Percentiles rank a stretch among this genome's conserved stretches.
Evolutionary conservation across 176 grass and related monocot genomes (phyloP).

Genomic region (Aegilops umbellulata): DNA sequence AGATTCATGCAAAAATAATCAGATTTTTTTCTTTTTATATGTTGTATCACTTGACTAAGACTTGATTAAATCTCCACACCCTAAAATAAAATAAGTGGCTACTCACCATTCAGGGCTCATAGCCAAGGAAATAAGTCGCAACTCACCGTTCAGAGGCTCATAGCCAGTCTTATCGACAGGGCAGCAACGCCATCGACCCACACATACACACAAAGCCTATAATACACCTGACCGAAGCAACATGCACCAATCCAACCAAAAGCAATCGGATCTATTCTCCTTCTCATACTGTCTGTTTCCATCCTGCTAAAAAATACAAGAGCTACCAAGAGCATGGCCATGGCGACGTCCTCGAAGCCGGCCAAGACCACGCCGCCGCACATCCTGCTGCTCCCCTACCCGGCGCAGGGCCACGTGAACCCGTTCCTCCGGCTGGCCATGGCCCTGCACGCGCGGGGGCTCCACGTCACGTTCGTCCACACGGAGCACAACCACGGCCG

Average conservation of each 20-base stretch:
- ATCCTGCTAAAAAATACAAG: neutral
- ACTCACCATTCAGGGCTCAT: too few relatives aligned
- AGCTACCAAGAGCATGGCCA: neutral
- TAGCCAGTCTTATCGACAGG: neutral
- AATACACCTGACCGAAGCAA: neutral
- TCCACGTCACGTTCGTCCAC: slow-evolving; percentile 73
- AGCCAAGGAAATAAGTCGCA: too few relatives aligned
- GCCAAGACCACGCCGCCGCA: slow-evolving; percentile 20
- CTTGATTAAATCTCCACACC: too few relatives aligned
- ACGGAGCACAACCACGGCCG: slow-evolving; percentile 70
- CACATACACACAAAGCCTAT: neutral
- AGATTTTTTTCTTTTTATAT: too few relatives aligned
- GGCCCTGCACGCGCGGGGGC: slow-evolving; percentile 38
- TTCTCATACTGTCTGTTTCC: too few relatives aligned
- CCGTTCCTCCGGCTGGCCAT: slow-evolving; percentile 63
- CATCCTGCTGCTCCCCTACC: slow-evolving; percentile 57
- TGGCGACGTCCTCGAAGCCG: neutral
- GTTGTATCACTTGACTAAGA: too few relatives aligned
- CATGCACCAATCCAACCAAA: too few relatives aligned
- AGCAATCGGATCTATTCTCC: neutral
- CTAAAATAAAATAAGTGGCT: too few relatives aligned
- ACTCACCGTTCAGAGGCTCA: neutral
- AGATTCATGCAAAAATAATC: too few relatives aligned
- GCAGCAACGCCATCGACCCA: neutral
- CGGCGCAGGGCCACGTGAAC: slow-evolving; percentile 73